Evolutionary conservation across 1,139 yeast species (phyloP).

Genomic region (Lodderomyces margitis): DNA sequence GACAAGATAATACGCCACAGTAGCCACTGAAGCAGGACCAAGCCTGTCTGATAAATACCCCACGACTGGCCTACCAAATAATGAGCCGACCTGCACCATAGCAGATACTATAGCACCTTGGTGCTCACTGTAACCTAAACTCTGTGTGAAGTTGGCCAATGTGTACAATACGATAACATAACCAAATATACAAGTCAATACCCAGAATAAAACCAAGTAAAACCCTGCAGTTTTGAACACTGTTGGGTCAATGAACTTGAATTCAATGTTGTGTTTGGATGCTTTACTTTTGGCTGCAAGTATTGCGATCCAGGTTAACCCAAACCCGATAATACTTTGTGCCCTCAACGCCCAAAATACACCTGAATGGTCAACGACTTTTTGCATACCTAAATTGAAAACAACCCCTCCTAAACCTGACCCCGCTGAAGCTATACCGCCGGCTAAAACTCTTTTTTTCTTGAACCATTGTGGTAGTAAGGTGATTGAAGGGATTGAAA

Average conservation of each 20-base stretch:
- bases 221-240: slow-evolving; percentile 31
- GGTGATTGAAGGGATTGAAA: slow-evolving; percentile 42
- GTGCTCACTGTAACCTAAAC: slow-evolving; percentile 39
- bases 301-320: slow-evolving; percentile 31
- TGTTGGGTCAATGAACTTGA: slow-evolving; percentile 31
- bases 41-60: slow-evolving; percentile 38
- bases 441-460: slow-evolving; percentile 53
- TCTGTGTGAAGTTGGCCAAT: slow-evolving; percentile 43
- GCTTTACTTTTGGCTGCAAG: slow-evolving; percentile 24
- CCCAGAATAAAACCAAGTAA: slow-evolving; percentile 30
- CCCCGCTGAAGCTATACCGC: slow-evolving; percentile 59
- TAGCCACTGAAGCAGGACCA: slow-evolving; percentile 41
- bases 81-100: slow-evolving; percentile 43
- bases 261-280: slow-evolving; percentile 26
- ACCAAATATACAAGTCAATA: slow-evolving; percentile 42
- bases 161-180: slow-evolving; percentile 46
- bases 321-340: slow-evolving; percentile 36
- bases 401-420: slow-evolving; percentile 63
- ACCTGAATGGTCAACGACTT: slow-evolving; percentile 24
- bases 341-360: slow-evolving; percentile 39
- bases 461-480: slow-evolving; percentile 55
- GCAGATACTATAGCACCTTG: slow-evolving; percentile 47
- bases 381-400: slow-evolving; percentile 40
- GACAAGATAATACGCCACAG: slow-evolving; percentile 22
- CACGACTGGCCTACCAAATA: slow-evolving; percentile 39